phyloP scores from a whole-genome alignment of 805 yeast species.

The Priceomyces carsonii region DNA sequence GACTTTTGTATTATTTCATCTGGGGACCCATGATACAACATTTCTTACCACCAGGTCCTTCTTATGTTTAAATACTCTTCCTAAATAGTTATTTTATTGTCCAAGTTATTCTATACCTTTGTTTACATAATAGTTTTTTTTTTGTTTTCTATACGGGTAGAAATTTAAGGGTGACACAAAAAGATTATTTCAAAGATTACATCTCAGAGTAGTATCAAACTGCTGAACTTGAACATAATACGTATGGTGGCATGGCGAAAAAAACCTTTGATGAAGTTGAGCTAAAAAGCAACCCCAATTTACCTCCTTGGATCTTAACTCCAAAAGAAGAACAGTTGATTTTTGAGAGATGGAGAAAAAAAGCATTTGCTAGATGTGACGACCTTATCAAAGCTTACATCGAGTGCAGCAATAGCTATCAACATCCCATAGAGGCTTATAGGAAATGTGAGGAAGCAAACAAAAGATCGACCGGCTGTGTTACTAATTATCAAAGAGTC shows the following conservation, averaged over 20 bases:
- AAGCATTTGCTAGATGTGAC: constrained; percentile 67
- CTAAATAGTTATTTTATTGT: too few relatives aligned
- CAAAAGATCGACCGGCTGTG: constrained; percentile 62
- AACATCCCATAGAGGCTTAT: constrained; percentile 64
- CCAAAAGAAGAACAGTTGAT: constrained; percentile 77
- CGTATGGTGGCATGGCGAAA: constrained; percentile 18
- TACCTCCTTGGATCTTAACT: constrained; percentile 76
- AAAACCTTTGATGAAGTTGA: constrained; percentile 39
- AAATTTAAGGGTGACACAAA: too few relatives aligned
- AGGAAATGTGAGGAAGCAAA: constrained; percentile 63
- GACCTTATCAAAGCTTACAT: constrained; percentile 68
- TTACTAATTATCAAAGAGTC: constrained; percentile 57
- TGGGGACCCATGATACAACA: constrained; percentile 9
- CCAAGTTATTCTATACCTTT: too few relatives aligned
- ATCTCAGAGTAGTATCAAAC: too few relatives aligned
- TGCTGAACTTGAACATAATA: too few relatives aligned
- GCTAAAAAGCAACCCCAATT: constrained; percentile 42
- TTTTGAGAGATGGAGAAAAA: constrained; percentile 66
- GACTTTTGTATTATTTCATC: constrained; percentile 21
- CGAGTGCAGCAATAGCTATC: constrained; percentile 58
- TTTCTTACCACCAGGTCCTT: too few relatives aligned
- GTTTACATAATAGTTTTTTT: too few relatives aligned
- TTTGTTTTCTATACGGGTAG: too few relatives aligned
- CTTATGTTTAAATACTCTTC: too few relatives aligned
- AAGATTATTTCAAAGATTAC: too few relatives aligned